Base-by-base conservation (phyloP, 352 stramenopile genomes). In the Globisporangium echinulatum region DNA sequence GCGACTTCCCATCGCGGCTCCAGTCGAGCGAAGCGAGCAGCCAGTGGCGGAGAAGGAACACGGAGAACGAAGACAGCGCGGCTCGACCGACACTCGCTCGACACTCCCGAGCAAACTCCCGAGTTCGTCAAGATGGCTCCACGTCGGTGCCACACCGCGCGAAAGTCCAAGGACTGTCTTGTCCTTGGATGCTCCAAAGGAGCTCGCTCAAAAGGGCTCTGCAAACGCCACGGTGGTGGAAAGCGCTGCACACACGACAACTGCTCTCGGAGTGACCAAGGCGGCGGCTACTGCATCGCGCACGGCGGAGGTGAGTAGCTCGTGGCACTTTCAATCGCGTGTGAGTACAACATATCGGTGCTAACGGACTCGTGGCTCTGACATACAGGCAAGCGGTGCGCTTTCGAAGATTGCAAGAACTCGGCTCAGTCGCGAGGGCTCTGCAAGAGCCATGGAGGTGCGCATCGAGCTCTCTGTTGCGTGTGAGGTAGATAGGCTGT, bases 361-460 rank as follows among this genome's bases (percentile, higher is more conserved):
- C 25, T 33, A 33, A 33, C 25, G 25, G 25, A 3, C 25, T 33
- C 25, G 36, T 10, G 25, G n/a, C 5, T n/a, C 10, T 25, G 7
- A 5, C 7, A 0, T 50, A 19, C 25, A 87, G 79, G 77, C n/a
- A 90, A 90, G 47, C 78, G 83, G 1, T 95, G 85, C 44, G 65
- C 73, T 7, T 63, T 69, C 17, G 44, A 66, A 58, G 75, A 68
- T 38, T 95, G 85, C 71, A 82, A 81, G 38, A 95, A 95, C 56
- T 90, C 83, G 0, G 83, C 85, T 2, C 84, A 93, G 57, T 94
- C 82, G 25, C 79, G 78, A 19, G 86, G 86, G 42, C 65, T 93
- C 0, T 96, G 86, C 74, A 96, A 96, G 65, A 92, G 70, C 42
- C 86, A 96, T 37, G 86, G 86, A 71, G 86, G 86, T 90, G 71